These are phyloP conservation scores for Phytophthora lateralis DNA, from an alignment of 352 stramenopile species.

Conservation along the genomic window DNA sequence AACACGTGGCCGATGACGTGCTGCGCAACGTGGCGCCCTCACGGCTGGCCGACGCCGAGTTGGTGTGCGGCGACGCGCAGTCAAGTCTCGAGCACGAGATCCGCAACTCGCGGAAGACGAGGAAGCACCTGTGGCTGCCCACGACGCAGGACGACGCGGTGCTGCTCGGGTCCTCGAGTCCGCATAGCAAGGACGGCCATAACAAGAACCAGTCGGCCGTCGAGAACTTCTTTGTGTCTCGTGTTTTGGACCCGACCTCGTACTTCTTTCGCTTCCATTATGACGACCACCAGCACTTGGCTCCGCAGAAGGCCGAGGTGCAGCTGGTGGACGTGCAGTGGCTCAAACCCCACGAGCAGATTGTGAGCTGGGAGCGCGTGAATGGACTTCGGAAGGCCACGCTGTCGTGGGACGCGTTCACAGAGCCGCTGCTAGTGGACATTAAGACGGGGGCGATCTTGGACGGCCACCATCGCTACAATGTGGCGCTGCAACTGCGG, in stretches of 20 bases:
- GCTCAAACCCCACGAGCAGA: constrained; percentile 87
- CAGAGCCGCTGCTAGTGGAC: constrained; percentile 81
- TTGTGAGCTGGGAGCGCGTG: constrained; percentile 83
- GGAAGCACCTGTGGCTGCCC: constrained; percentile 76
- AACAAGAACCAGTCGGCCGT: constrained; percentile 45
- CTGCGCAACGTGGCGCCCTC: constrained; percentile 61
- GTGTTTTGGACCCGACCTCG: constrained; percentile 83
- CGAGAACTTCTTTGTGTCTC: constrained; percentile 79
- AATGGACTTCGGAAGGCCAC: constrained; percentile 79
- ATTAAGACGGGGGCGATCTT: constrained; percentile 80
- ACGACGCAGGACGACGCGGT: constrained; percentile 82
- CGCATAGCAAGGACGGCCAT: not conserved
- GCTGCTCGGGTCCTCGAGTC: constrained; percentile 36
- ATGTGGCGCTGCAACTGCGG: constrained; percentile 69
- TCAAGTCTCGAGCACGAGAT: constrained; percentile 75
- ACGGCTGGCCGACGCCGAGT: constrained; percentile 65
- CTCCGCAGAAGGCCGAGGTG: constrained; percentile 76
- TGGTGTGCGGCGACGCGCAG: constrained; percentile 43
- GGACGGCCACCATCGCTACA: constrained; percentile 86
- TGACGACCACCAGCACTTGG: constrained; percentile 65
- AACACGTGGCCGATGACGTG: constrained; percentile 67
- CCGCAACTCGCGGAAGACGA: constrained; percentile 59
- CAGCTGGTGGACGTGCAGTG: constrained; percentile 82
- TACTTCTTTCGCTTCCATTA: constrained; percentile 89
- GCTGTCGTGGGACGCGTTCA: constrained; percentile 83